phyloP scores from a whole-genome alignment of 768 basidiomycete genomes.

The Mycena epipterygia region DNA sequence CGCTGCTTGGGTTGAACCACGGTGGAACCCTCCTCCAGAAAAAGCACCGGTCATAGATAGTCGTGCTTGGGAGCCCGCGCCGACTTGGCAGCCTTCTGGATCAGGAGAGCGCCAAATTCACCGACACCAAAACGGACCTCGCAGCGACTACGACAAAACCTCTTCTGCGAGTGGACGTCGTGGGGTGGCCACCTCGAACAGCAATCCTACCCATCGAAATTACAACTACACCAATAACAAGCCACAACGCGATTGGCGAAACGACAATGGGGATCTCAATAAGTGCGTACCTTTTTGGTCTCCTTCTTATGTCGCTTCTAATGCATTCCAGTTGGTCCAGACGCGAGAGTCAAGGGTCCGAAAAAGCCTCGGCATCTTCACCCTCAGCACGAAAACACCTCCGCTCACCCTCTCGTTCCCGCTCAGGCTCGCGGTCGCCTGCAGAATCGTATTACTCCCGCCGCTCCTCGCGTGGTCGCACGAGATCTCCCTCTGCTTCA shows the following conservation, averaged over 20 bases:
- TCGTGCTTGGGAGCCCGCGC: constrained; percentile 81
- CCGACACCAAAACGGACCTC: constrained; percentile 42
- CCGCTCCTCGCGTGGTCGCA: constrained; percentile 75
- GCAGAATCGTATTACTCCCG: constrained; percentile 76
- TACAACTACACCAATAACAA: constrained; percentile 49
- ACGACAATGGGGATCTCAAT: constrained; percentile 78
- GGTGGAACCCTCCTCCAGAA: constrained; percentile 36
- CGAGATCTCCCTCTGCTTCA: constrained; percentile 71
- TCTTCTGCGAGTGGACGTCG: constrained; percentile 45
- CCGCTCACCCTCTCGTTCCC: constrained; percentile 64
- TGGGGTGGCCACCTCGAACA: constrained; percentile 36
- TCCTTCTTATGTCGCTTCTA: not conserved
- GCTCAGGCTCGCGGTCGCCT: constrained; percentile 74
- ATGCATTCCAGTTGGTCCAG: constrained; percentile 70
- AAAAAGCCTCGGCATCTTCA: constrained; percentile 51
- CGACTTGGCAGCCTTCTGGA: constrained; percentile 71
- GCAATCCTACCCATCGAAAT: constrained; percentile 18
- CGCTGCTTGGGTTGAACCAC: constrained; percentile 32
- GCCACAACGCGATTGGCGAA: constrained; percentile 63
- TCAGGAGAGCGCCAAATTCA: constrained; percentile 56
- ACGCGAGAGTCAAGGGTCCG: constrained; percentile 63
- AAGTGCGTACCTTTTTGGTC: constrained; percentile 66
- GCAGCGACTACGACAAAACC: constrained; percentile 39
- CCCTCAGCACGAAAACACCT: constrained; percentile 61
- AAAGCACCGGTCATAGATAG: constrained; percentile 57